Conservation (phyloP, 148 eudicot genomes). For the Rhododendron griersonianum region DNA sequence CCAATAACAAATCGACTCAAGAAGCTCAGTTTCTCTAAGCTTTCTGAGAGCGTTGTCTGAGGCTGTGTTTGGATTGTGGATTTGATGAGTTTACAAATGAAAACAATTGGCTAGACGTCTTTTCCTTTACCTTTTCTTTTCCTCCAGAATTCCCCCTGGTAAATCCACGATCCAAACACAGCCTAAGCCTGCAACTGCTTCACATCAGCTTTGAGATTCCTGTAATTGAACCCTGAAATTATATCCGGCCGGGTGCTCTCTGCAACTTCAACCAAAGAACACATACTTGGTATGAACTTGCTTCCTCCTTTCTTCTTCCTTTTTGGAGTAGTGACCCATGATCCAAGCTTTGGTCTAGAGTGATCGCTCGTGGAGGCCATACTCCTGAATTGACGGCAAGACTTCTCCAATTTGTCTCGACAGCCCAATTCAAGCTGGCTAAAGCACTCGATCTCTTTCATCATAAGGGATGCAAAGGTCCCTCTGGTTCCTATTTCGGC, state of each 20-base stretch:
- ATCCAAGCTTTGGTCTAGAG: constrained; percentile 16
- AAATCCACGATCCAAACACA: constrained; percentile 20
- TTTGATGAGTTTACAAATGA: not conserved
- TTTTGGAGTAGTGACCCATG: constrained; percentile 16
- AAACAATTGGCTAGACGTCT: not conserved
- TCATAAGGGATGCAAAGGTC: constrained; percentile 51
- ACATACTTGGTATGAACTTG: constrained; percentile 49
- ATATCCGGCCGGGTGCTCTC: constrained; percentile 25
- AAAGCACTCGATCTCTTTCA: constrained; percentile 56
- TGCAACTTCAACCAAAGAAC: constrained; percentile 53
- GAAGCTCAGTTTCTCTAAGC: constrained; percentile 74
- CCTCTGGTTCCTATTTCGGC: constrained; percentile 56
- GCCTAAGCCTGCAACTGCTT: constrained; percentile 28
- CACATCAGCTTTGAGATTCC: constrained; percentile 38
- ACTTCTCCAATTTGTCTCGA: constrained; percentile 13
- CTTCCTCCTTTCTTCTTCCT: constrained; percentile 41
- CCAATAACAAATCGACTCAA: constrained; percentile 50
- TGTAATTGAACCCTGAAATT: constrained; percentile 26
- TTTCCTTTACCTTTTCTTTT: not conserved
- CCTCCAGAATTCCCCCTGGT: not conserved
- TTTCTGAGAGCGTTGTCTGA: constrained; percentile 43
- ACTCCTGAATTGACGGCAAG: not conserved
- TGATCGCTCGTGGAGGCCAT: constrained; percentile 17
- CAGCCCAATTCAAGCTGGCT: constrained; percentile 27
- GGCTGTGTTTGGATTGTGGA: not conserved